A percentile compares a stretch with the other conserved stretches of the same genome.
Conservation (phyloP, 1,139 yeast genomes). For the Suhomyces maxii region DNA sequence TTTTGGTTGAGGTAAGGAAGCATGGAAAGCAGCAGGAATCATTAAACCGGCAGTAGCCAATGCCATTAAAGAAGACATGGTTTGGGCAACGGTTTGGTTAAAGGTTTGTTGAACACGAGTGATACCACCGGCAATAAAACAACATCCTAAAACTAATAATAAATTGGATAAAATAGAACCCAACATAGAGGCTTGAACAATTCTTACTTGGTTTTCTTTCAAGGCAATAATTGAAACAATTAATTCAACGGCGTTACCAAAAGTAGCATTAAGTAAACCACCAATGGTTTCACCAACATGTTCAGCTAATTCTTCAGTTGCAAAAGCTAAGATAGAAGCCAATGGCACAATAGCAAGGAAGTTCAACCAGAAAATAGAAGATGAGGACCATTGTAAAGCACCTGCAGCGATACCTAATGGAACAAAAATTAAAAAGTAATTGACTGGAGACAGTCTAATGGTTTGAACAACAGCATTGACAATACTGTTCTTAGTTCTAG, state of each 20-base stretch:
- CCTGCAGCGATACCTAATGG: conserved; percentile 87
- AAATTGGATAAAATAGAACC: conserved; percentile 90
- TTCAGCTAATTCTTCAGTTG: conserved; percentile 89
- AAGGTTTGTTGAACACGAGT: conserved; percentile 83
- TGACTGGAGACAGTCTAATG: conserved; percentile 69
- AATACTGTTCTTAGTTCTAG: conserved; percentile 5
- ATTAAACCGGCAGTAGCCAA: conserved; percentile 84
- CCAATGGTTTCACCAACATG: conserved; percentile 89
- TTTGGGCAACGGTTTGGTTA: conserved; percentile 95
- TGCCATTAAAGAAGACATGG: conserved; percentile 92
- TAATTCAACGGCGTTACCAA: conserved; percentile 88
- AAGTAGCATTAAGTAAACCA: conserved; percentile 90
- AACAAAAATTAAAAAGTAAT: conserved; percentile 73
- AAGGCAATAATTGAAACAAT: conserved; percentile 92
- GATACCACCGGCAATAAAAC: conserved; percentile 91
- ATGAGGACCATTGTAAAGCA: conserved; percentile 54
- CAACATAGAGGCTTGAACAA: conserved; percentile 95
- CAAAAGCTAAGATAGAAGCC: conserved; percentile 85
- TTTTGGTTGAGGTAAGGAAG: conserved; percentile 58
- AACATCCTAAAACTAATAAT: conserved; percentile 89
- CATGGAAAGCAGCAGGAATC: conserved; percentile 95
- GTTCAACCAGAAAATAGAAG: conserved; percentile 67
- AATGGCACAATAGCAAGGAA: conserved; percentile 90
- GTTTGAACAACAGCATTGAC: conserved; percentile 25
- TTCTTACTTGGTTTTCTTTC: conserved; percentile 79